Evolutionary conservation across 2,329 filamentous ascomycete species (phyloP).

Genomic region (Trichoderma pleuroti): DNA sequence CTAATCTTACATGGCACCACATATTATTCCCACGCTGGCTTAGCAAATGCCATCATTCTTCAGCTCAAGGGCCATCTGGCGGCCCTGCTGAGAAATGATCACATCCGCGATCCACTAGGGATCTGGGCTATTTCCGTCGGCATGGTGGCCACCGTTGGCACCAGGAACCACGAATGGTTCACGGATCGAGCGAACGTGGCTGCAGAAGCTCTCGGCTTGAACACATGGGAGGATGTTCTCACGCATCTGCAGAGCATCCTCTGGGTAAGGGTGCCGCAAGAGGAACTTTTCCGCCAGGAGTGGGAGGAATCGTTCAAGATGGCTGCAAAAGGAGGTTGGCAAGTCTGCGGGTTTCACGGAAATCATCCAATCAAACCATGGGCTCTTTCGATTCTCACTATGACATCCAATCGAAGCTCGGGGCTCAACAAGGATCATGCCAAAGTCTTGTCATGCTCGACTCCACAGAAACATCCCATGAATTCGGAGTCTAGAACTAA

Average conservation of each 20-base stretch:
- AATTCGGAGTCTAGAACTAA: conserved; percentile 12
- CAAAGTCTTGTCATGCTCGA: not conserved
- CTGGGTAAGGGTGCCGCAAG: not conserved
- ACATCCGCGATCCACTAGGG: not conserved
- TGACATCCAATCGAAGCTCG: conserved; percentile 1
- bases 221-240: not conserved
- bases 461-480: not conserved
- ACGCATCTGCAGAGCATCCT: not conserved
- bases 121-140: conserved; percentile 8
- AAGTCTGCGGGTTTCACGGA: not conserved
- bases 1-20: conserved; percentile 10
- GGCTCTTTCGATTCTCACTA: not conserved
- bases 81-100: not conserved
- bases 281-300: conserved; percentile 5
- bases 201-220: not conserved
- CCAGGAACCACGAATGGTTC: not conserved
- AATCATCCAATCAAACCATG: not conserved
- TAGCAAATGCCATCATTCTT: not conserved
- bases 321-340: not conserved
- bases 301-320: not conserved
- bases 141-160: not conserved
- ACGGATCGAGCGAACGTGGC: not conserved
- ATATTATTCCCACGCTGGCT: conserved; percentile 7
- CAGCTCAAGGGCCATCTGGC: not conserved
- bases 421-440: not conserved